Percentiles rank a stretch among this genome's conserved stretches.
Evolutionary conservation across 2,329 filamentous ascomycete genomes (phyloP).

Genomic region (Trichothecium roseum): DNA sequence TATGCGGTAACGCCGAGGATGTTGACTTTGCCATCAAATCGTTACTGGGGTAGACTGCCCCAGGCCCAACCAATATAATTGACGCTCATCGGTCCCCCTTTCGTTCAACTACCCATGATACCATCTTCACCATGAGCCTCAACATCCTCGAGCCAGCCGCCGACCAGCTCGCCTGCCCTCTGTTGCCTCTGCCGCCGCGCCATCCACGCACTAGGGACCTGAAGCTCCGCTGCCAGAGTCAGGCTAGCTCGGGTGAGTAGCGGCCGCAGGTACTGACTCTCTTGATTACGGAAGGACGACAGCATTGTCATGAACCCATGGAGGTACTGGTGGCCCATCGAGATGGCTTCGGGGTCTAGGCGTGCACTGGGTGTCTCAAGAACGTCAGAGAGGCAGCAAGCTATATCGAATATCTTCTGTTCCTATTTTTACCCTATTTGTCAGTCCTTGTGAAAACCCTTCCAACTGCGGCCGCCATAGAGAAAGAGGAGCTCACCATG

Average conservation of each 20-base stretch:
- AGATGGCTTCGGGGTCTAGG: constrained; percentile 4
- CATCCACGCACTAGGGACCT: no score
- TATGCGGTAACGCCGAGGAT: constrained; percentile 40
- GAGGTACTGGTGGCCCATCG: constrained; percentile 3
- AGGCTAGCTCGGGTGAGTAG: constrained; percentile 4
- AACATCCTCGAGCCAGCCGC: no score
- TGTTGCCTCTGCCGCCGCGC: no score
- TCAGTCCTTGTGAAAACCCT: background rate
- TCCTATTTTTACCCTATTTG: no score
- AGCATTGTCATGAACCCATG: constrained; percentile 11
- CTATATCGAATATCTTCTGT: constrained; percentile 11
- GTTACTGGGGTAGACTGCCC: no score
- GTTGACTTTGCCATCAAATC: constrained; percentile 20
- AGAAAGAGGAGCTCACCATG: constrained; percentile 10
- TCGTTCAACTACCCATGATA: no score
- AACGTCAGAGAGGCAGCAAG: constrained; percentile 11
- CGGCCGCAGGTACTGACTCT: constrained; percentile 10
- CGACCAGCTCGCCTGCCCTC: no score
- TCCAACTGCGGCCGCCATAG: no score
- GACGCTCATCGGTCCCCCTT: no score
- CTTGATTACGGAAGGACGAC: constrained; percentile 10
- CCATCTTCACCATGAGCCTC: no score
- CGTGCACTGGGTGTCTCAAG: constrained; percentile 3
- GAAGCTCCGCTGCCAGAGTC: constrained; percentile 23
- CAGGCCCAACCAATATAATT: no score